Evolutionary conservation across 2,329 filamentous ascomycete species (phyloP).

Genomic region (Aspergillus proliferans): DNA sequence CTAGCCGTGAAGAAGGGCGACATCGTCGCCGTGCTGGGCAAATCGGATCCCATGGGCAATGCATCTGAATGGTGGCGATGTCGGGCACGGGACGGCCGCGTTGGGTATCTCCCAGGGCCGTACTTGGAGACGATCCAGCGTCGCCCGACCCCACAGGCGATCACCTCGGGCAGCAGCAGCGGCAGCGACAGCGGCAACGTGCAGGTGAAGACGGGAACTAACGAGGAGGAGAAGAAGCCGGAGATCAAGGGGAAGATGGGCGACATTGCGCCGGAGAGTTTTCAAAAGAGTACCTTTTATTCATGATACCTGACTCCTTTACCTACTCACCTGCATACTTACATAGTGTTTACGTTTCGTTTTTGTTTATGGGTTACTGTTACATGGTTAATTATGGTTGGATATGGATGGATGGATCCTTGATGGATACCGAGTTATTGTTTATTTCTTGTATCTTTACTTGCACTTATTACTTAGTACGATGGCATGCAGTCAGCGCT

Average conservation of each 20-base stretch:
- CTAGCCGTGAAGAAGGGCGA: conserved; percentile 91
- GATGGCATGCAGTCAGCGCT: too few relatives aligned
- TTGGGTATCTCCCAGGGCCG: conserved; percentile 85
- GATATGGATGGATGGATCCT: too few relatives aligned
- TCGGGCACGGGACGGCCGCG: conserved; percentile 76
- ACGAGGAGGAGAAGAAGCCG: conserved; percentile 34
- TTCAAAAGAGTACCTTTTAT: conserved; percentile 65
- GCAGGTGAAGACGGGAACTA: conserved; percentile 28
- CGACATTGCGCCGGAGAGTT: conserved; percentile 62
- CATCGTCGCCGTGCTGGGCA: conserved; percentile 86
- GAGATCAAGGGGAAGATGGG: conserved; percentile 54
- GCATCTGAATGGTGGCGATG: conserved; percentile 97
- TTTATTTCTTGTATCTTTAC: too few relatives aligned
- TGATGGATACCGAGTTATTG: too few relatives aligned
- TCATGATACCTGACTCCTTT: conserved; percentile 38
- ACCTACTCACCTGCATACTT: too few relatives aligned
- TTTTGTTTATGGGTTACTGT: too few relatives aligned
- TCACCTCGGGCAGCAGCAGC: conserved; percentile 36
- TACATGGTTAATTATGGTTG: too few relatives aligned
- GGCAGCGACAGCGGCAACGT: conserved; percentile 51
- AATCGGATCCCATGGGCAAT: conserved; percentile 85
- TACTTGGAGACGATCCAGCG: conserved; percentile 75
- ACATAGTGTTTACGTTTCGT: too few relatives aligned
- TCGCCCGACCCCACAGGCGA: conserved; percentile 39
- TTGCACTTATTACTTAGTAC: too few relatives aligned